Percentiles rank a stretch among this genome's conserved stretches.
These are phyloP conservation scores for Debaryomyces prosopidis DNA, from an alignment of 805 yeast species.

Conservation along the genomic window DNA sequence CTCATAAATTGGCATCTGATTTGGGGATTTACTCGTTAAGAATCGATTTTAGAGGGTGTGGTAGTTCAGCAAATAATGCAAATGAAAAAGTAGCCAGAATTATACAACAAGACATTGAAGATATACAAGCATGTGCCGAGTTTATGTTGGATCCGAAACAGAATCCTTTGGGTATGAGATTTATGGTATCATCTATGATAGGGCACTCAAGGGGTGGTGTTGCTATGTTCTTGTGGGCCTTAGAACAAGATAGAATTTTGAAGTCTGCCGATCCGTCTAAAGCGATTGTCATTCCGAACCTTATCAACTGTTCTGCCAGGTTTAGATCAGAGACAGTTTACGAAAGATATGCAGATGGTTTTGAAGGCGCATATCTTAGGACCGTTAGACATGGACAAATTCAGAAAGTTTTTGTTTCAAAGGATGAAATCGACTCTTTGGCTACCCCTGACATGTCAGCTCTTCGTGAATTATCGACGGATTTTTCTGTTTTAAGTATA, in stretches of 20 bases:
- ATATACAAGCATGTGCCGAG: conserved; percentile 48
- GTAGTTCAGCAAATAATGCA: conserved; percentile 61
- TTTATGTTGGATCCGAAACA: conserved; percentile 24
- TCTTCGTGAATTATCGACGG: conserved; percentile 42
- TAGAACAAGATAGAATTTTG: conserved; percentile 39
- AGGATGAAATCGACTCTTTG: conserved; percentile 51
- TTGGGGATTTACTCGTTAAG: conserved; percentile 68
- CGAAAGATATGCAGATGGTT: conserved; percentile 35
- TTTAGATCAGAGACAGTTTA: conserved; percentile 51
- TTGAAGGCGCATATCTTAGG: conserved; percentile 16
- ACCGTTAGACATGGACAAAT: conserved; percentile 52
- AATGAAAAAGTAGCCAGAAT: conserved; percentile 50
- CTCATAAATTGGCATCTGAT: conserved; percentile 56
- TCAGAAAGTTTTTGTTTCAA: conserved; percentile 42
- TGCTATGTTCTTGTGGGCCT: conserved; percentile 73
- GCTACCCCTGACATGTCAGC: conserved; percentile 46
- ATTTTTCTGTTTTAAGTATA: conserved; percentile 59
- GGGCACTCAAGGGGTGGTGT: conserved; percentile 83
- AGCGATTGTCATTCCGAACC: conserved; percentile 54
- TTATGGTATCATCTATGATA: conserved; percentile 57
- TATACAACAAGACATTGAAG: conserved; percentile 65
- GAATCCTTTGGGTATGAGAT: conserved; percentile 40
- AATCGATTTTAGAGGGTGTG: conserved; percentile 86
- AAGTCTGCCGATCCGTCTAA: conserved; percentile 24
- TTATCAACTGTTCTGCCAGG: conserved; percentile 76